phyloP scores from a whole-genome alignment of 2,329 filamentous ascomycete species.

The Myrmaecium sp. region DNA sequence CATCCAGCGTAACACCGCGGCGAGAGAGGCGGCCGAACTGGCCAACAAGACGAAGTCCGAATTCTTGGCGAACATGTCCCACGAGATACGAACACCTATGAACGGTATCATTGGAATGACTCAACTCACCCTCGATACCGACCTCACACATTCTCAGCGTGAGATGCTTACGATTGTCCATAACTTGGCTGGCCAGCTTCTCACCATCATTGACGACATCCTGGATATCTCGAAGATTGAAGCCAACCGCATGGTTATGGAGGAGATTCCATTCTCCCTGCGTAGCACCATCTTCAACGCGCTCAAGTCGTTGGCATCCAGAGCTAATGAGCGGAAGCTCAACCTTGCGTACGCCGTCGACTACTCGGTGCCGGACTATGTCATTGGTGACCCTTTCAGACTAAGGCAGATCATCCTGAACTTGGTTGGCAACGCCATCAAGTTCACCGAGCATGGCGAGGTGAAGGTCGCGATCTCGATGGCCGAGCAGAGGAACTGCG shows the following conservation, averaged over 20 bases:
- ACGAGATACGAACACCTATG: conserved; percentile 95
- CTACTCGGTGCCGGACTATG: conserved; percentile 82
- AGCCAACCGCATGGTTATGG: conserved; percentile 94
- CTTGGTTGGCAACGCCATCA: conserved; percentile 94
- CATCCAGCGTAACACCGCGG: conserved; percentile 91
- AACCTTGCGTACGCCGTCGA: conserved; percentile 89
- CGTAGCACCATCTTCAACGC: conserved; percentile 94
- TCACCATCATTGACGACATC: conserved; percentile 87
- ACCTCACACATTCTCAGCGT: conserved; percentile 84
- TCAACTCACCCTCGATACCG: conserved; percentile 81
- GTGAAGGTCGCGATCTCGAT: conserved; percentile 84
- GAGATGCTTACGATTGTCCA: conserved; percentile 99
- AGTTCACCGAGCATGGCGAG: conserved; percentile 93
- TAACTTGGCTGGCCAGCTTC: conserved; percentile 82
- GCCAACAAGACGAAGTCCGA: conserved; percentile 98
- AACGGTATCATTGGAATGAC: conserved; percentile 99
- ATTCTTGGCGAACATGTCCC: conserved; percentile 96
- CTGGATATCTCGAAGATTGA: conserved; percentile 63
- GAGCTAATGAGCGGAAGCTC: conserved; percentile 88
- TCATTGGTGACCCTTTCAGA: conserved; percentile 92
- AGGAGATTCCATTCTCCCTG: conserved; percentile 91
- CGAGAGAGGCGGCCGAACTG: conserved; percentile 85
- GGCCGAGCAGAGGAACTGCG: conserved; percentile 47
- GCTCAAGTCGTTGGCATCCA: conserved; percentile 88
- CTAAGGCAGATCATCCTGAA: conserved; percentile 93